Conservation (phyloP, 306 rosid genomes). For the Fragaria vesca region DNA sequence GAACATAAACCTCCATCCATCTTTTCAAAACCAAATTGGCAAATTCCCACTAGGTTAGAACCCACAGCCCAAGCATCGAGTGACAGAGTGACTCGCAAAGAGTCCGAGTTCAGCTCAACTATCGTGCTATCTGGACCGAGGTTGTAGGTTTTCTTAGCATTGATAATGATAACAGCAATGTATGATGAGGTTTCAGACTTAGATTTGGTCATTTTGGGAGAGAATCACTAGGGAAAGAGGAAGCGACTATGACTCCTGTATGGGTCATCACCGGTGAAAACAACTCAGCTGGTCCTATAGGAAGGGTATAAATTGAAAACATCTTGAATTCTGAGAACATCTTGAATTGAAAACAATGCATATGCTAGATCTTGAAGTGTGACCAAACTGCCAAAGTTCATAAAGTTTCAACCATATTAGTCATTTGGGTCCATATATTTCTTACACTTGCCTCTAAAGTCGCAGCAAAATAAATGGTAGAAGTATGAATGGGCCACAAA, state of each 20-base stretch:
- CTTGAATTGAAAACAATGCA: neutral
- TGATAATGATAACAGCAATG: neutral
- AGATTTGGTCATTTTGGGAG: neutral
- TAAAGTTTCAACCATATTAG: neutral
- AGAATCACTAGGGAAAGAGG: neutral
- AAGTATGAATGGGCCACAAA: neutral
- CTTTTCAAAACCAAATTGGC: too few species aligned
- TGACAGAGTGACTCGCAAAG: neutral
- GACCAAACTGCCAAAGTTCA: neutral
- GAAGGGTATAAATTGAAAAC: neutral
- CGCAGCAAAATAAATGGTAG: neutral
- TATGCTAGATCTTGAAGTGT: neutral
- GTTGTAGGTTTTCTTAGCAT: neutral
- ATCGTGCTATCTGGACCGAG: neutral
- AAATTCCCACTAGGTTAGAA: too few species aligned
- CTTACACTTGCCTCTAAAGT: neutral
- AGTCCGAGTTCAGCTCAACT: neutral
- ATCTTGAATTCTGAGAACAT: neutral
- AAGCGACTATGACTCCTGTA: neutral
- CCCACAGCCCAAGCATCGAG: too few species aligned
- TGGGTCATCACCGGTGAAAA: neutral
- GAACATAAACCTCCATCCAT: neutral
- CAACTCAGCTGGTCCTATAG: neutral
- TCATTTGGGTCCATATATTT: neutral
- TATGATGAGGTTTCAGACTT: neutral